These are phyloP conservation scores for Fraxinus cuspidata DNA, from an alignment of 257 asterid genomes.

Conservation along the genomic window DNA sequence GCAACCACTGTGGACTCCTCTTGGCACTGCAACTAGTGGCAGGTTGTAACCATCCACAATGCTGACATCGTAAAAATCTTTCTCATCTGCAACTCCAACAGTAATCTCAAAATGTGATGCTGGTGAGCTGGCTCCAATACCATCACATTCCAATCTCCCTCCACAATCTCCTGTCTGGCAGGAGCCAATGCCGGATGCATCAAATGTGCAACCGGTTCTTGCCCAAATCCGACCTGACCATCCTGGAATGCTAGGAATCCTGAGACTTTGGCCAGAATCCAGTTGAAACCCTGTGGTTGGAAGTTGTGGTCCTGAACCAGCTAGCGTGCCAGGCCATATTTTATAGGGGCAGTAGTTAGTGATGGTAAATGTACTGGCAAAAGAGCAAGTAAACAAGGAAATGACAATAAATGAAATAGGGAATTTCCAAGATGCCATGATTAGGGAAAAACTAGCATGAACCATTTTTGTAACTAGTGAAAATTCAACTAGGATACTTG, in stretches of 20 bases:
- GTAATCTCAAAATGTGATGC: conserved; percentile 54
- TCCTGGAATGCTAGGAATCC: conserved; percentile 30
- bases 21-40: conserved; percentile 42
- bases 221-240: conserved; percentile 67
- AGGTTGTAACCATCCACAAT: conserved; percentile 54
- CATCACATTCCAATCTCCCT: conserved; percentile 47
- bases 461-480: conserved; percentile 31
- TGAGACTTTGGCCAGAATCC: conserved; percentile 37
- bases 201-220: conserved; percentile 50
- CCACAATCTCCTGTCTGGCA: conserved; percentile 58
- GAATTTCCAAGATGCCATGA: conserved; percentile 21
- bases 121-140: conserved; percentile 51
- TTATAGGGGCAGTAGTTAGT: conserved; percentile 45
- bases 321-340: conserved; percentile 60
- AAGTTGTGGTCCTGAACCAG: conserved; percentile 48
- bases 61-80: conserved; percentile 56
- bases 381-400: conserved; percentile 20
- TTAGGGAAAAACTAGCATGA: background rate
- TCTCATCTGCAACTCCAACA: conserved; percentile 33
- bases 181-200: conserved; percentile 39
- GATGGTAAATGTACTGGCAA: conserved; percentile 36
- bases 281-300: conserved; percentile 50
- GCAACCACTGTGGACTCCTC: conserved; percentile 40
- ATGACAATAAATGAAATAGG: conserved; percentile 9
- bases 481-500: conserved; percentile 22